Conservation (phyloP, 495 filamentous ascomycete species). For the Daldinia decipiens region DNA sequence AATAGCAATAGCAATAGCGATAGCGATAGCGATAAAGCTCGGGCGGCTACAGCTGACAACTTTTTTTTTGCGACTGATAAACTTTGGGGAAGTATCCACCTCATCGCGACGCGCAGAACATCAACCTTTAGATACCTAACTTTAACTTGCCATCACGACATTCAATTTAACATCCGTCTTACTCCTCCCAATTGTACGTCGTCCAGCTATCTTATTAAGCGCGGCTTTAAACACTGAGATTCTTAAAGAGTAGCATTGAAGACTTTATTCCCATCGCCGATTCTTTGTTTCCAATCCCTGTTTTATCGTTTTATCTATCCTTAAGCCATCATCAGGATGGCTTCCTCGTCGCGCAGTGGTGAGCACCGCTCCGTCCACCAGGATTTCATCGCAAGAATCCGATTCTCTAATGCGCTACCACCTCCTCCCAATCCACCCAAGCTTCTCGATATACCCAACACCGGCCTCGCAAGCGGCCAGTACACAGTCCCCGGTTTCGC, state of each 20-base stretch:
- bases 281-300: background rate
- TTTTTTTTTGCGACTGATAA: slow-evolving; percentile 22
- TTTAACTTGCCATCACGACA: slow-evolving; percentile 13
- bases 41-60: slow-evolving; percentile 13
- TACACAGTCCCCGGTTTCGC: slow-evolving; percentile 90
- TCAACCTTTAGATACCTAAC: slow-evolving; percentile 3
- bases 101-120: slow-evolving; percentile 28
- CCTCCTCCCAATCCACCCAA: slow-evolving; percentile 94
- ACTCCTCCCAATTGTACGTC: background rate
- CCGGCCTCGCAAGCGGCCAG: slow-evolving; percentile 79
- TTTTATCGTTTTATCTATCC: slow-evolving; percentile 21
- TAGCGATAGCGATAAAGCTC: slow-evolving; percentile 35
- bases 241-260: background rate
- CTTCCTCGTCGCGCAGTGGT: slow-evolving; percentile 56
- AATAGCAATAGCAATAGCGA: slow-evolving; percentile 33
- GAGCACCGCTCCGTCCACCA: slow-evolving; percentile 79
- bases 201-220: background rate
- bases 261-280: background rate
- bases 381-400: slow-evolving; percentile 93
- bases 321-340: slow-evolving; percentile 49
- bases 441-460: slow-evolving; percentile 94
- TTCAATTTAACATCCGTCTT: background rate
- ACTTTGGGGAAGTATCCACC: slow-evolving; percentile 9
- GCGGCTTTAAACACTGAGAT: background rate
- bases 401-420: slow-evolving; percentile 94